Evolutionary conservation across 2,329 filamentous ascomycete species (phyloP), one percentile per base, ranked within the genome.

Genomic region (Fusarium pseudograminearum): DNA sequence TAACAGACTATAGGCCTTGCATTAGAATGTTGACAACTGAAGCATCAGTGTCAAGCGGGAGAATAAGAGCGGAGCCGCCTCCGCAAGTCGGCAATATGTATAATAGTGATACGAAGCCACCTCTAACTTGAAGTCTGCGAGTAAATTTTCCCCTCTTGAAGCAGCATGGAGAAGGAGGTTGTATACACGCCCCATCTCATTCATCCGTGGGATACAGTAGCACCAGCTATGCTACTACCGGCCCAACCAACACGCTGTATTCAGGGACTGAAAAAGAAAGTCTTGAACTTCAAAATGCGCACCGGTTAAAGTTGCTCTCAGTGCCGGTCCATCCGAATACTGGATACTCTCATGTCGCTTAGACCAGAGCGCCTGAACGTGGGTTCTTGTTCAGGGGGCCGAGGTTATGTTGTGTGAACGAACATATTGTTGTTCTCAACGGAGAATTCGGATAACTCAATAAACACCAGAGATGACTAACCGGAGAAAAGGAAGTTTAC

Each of bases 401-500:
- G 71, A 73, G 65, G 69, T 70, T 61, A 45, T 42, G 24, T 18
- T 41, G n/a, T 48, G 34, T n/a, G 10, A 4, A 31, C 12, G 31
- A 3, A 34, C 12, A 40, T 3, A 18, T 33, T 40, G 14, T 26
- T 22, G 28, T 57, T 48, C 50, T 55, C 57, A 47, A 38, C 42
- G 4, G 11, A 26, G 24, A 26, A 16, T 14, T 24, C 24, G n/a
- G 8, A 36, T 24, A 48, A 16, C 53, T 57, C 51, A 57, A 60
- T 53, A 63, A 48, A 59, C 33, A 61, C 30, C 24, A 36, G 28
- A 31, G 36, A n/a, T 31, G 34, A 57, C 28, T 33, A 47, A n/a
- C 50, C 72, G 70, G 72, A 65, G 62, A 46, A 71, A 74, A 20
- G 70, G 72, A 74, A 60, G 44, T 64, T 64, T 74, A 10, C 57